Evolutionary conservation across 78 protist genomes (phyloP), one percentile per base, ranked within the genome.

Genomic region (Bigelowiella natans): DNA sequence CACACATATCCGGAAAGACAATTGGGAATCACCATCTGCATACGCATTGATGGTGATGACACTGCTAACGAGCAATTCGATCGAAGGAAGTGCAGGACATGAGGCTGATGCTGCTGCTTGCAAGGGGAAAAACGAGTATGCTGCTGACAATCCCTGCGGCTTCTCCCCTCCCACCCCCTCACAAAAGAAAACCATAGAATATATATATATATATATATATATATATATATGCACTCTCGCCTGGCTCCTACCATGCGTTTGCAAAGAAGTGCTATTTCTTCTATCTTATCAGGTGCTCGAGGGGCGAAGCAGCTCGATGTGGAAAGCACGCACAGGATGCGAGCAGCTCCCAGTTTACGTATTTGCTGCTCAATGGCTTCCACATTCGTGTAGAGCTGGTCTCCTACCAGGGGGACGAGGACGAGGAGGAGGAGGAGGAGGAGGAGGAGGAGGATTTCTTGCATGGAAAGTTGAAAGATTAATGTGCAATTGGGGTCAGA

Each of bases 221-320:
- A 18, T 51, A 51, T 51, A 51, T 7, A 51, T 26, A 51, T 26
- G 18, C n/a, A n/a, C n/a, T n/a, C n/a, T n/a, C n/a, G n/a, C n/a
- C n/a, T n/a, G n/a, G n/a, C n/a, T n/a, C n/a, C n/a, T 51, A 51
- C 73, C 73, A 90, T 39, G 1, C 11, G 0, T 36, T 29, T 37
- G 91, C 99, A 97, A n/a, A 98, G 1, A 31, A 83, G 63, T 7
- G 96, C 94, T 0, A 99, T 34, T 82, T 91, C 97, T 1, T 93
- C 63, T 3, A 97, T 30, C 83, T 51, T 2, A 82, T 98, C 99
- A 0, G 98, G 97, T 1, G 83, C 91, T 2, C 99, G 92, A 38
- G 99, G 99, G 2, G 99, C 98, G 51, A 99, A 99, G 91, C 99
- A 97, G 82, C 95, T 85, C 31, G 99, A 96, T 0, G 99, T 97